Percentiles rank a stretch among this genome's conserved stretches.
Evolutionary conservation across 495 filamentous ascomycete genomes (phyloP).

Genomic region (Neurospora africana): DNA sequence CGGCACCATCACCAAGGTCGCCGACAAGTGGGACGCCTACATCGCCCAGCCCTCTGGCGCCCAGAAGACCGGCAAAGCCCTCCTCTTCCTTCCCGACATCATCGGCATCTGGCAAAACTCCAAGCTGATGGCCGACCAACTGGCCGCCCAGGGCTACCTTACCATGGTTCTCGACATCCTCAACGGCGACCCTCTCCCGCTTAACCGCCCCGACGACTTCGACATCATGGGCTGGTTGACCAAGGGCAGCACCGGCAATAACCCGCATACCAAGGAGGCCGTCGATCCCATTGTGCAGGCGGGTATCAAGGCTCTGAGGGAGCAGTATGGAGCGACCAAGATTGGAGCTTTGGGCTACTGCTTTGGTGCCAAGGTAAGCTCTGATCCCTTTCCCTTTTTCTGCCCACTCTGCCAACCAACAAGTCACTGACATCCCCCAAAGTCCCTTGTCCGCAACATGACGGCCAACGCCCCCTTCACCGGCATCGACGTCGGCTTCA

Average conservation of each 20-base stretch:
- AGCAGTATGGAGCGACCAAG: constrained; percentile 46
- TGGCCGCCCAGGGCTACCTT: constrained; percentile 71
- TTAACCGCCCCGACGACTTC: constrained; percentile 48
- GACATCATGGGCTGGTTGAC: constrained; percentile 51
- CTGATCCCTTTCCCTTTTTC: background rate
- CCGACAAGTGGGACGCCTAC: constrained; percentile 36
- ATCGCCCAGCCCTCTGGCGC: constrained; percentile 35
- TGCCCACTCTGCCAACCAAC: background rate
- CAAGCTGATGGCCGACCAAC: constrained; percentile 74
- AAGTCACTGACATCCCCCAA: background rate
- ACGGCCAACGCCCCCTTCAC: constrained; percentile 1
- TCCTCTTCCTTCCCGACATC: constrained; percentile 53
- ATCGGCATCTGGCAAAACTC: constrained; percentile 67
- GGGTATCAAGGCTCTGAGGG: constrained; percentile 36
- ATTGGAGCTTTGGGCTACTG: constrained; percentile 71
- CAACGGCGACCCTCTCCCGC: constrained; percentile 53
- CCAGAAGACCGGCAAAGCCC: constrained; percentile 33
- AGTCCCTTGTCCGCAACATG: constrained; percentile 38
- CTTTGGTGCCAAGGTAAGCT: constrained; percentile 53
- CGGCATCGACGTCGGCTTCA: constrained; percentile 51
- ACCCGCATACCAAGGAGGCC: constrained; percentile 45
- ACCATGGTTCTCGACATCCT: constrained; percentile 69
- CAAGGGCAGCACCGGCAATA: constrained; percentile 37
- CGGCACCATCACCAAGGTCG: constrained; percentile 32
- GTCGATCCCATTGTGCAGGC: constrained; percentile 46